Percentiles rank a stretch among this genome's conserved stretches.
These are phyloP conservation scores for Rhizopogon rudus DNA, from an alignment of 768 basidiomycete genomes.

Conservation along the genomic window DNA sequence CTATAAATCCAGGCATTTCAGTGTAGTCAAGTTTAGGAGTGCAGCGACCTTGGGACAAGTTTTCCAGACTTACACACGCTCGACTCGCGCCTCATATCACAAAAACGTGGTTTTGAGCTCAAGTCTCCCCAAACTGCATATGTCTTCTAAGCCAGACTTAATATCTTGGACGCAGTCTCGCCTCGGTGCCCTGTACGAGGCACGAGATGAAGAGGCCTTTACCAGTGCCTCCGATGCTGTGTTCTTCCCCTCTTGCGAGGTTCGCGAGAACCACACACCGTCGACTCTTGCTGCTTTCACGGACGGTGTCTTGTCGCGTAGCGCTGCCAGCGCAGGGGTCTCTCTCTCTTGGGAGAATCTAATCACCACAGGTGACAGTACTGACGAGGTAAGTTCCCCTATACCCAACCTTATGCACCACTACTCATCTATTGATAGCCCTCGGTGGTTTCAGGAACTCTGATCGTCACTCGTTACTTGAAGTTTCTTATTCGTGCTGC, in stretches of 20 bases:
- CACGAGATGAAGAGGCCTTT: constrained; percentile 7
- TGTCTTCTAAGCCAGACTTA: constrained; percentile 2
- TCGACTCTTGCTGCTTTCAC: constrained; percentile 21
- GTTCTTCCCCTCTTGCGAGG: constrained; percentile 30
- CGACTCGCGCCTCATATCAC: neutral
- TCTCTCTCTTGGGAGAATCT: constrained; percentile 34
- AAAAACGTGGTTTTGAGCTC: neutral
- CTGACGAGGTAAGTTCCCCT: constrained; percentile 15
- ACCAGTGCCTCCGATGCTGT: constrained; percentile 17
- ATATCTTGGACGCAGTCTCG: constrained; percentile 25
- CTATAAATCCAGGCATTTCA: neutral
- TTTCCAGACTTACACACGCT: neutral
- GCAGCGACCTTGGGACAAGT: neutral
- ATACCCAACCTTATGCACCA: neutral
- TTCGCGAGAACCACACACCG: constrained; percentile 27
- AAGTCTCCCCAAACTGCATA: neutral
- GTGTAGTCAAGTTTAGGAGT: neutral
- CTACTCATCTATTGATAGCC: constrained; percentile 15
- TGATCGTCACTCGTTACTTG: constrained; percentile 33
- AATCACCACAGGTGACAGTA: constrained; percentile 22
- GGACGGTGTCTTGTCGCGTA: constrained; percentile 19
- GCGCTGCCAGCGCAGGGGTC: constrained; percentile 12
- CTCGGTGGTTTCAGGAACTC: constrained; percentile 30
- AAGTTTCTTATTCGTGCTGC: constrained; percentile 35
- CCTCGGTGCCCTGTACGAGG: constrained; percentile 24